These are phyloP conservation scores for Chloris gayana DNA, from an alignment of 176 grass and related monocot species.

Conservation along the genomic window DNA sequence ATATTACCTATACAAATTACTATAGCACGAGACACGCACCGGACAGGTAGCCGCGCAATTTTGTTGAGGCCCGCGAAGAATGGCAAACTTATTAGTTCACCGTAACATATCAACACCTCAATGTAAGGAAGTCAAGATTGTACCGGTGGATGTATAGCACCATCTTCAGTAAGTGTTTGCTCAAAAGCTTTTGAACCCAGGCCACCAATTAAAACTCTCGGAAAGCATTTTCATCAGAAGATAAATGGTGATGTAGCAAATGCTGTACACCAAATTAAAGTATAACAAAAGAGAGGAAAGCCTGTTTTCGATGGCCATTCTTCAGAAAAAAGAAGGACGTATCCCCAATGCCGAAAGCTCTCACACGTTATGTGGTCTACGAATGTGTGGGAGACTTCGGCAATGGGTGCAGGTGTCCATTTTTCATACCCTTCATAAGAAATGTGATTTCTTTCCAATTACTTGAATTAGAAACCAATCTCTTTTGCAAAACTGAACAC, in stretches of 20 bases:
- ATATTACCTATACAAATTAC: conserved; percentile 3
- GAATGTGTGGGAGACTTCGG: too few relatives aligned
- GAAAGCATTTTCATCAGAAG: not conserved
- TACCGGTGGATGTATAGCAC: not conserved
- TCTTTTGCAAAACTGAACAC: not conserved
- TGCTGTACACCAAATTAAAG: not conserved
- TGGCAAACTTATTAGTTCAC: not conserved
- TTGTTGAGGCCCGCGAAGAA: conserved; percentile 1
- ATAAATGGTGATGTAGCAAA: not conserved
- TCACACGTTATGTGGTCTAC: too few relatives aligned
- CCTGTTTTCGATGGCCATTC: not conserved
- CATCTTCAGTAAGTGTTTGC: not conserved
- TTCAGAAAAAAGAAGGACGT: too few relatives aligned
- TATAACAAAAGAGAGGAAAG: not conserved
- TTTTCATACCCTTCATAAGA: not conserved
- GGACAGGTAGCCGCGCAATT: conserved; percentile 27
- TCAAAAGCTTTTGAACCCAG: not conserved
- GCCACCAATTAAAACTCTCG: not conserved
- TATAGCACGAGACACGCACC: not conserved
- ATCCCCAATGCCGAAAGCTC: too few relatives aligned
- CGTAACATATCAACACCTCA: not conserved
- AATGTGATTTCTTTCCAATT: not conserved
- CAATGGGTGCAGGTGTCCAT: too few relatives aligned
- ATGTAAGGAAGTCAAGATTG: not conserved
- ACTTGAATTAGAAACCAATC: not conserved